These are phyloP conservation scores for Gossypium trilobum DNA, from an alignment of 441 rosid species.

Conservation along the genomic window DNA sequence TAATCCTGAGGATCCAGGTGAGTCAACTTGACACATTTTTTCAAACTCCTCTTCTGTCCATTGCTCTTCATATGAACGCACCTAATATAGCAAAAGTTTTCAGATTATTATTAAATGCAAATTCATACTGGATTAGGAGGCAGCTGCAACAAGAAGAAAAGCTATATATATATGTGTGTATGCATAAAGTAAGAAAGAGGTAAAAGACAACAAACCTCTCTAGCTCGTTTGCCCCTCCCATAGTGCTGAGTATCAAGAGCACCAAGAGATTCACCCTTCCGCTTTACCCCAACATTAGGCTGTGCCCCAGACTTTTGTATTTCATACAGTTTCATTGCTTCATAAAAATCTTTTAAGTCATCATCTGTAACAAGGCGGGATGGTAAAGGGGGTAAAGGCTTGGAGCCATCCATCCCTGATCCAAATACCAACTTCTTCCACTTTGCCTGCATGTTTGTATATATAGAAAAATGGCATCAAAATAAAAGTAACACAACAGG, in stretches of 20 bases:
- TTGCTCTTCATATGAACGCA: slow-evolving; percentile 89
- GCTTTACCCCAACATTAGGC: slow-evolving; percentile 45
- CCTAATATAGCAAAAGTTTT: slow-evolving; percentile 31
- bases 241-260: slow-evolving; percentile 61
- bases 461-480: not conserved
- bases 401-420: slow-evolving; percentile 37
- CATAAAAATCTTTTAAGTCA: slow-evolving; percentile 57
- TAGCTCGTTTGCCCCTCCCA: slow-evolving; percentile 90
- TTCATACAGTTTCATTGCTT: slow-evolving; percentile 61
- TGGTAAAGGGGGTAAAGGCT: slow-evolving; percentile 49
- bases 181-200: slow-evolving; percentile 15
- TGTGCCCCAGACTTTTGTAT: slow-evolving; percentile 39
- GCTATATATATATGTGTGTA: not conserved
- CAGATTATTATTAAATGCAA: not conserved
- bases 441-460: slow-evolving; percentile 40
- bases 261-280: slow-evolving; percentile 50
- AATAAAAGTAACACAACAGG: slow-evolving; percentile 7
- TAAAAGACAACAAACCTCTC: slow-evolving; percentile 53
- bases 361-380: slow-evolving; percentile 82
- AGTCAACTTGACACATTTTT: slow-evolving; percentile 71
- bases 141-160: not conserved
- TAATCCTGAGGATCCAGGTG: slow-evolving; percentile 56
- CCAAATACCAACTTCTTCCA: slow-evolving; percentile 56
- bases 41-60: slow-evolving; percentile 95
- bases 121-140: slow-evolving; percentile 3